Evolutionary conservation across 2,329 filamentous ascomycete species (phyloP).

Genomic region (Tolypocladium sp.): DNA sequence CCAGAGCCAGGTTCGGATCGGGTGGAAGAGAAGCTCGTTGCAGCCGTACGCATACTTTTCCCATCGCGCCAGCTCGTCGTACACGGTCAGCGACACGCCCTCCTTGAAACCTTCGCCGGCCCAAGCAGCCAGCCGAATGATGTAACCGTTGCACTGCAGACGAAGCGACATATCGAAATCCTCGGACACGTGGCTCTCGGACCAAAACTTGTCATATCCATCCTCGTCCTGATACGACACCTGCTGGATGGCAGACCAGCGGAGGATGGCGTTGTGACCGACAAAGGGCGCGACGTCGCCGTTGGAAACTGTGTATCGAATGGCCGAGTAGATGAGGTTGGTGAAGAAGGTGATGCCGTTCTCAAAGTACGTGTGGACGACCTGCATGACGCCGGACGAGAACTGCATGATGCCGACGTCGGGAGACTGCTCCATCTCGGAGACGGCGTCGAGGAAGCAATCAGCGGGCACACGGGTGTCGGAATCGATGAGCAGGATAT

Average conservation of each 20-base stretch:
- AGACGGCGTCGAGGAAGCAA: conserved; percentile 70
- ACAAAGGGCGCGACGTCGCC: conserved; percentile 73
- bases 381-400: conserved; percentile 71
- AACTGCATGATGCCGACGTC: conserved; percentile 74
- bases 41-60: conserved; percentile 83
- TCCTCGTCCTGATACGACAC: conserved; percentile 62
- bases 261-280: conserved; percentile 70
- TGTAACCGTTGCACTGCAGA: conserved; percentile 63
- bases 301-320: conserved; percentile 67
- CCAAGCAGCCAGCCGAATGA: conserved; percentile 64
- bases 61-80: conserved; percentile 77
- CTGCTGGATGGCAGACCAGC: conserved; percentile 67
- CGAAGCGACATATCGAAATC: conserved; percentile 78
- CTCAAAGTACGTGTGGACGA: conserved; percentile 64
- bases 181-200: conserved; percentile 69
- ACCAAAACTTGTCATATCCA: conserved; percentile 74
- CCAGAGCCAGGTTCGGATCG: conserved; percentile 62
- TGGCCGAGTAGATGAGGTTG: conserved; percentile 67
- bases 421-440: conserved; percentile 72
- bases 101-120: conserved; percentile 73
- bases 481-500: conserved; percentile 66
- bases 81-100: conserved; percentile 74
- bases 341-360: conserved; percentile 65
- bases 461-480: conserved; percentile 71
- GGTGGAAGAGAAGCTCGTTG: conserved; percentile 74